Evolutionary conservation across 805 yeast species (phyloP).

Genomic region (Isabelozyma rhagii): DNA sequence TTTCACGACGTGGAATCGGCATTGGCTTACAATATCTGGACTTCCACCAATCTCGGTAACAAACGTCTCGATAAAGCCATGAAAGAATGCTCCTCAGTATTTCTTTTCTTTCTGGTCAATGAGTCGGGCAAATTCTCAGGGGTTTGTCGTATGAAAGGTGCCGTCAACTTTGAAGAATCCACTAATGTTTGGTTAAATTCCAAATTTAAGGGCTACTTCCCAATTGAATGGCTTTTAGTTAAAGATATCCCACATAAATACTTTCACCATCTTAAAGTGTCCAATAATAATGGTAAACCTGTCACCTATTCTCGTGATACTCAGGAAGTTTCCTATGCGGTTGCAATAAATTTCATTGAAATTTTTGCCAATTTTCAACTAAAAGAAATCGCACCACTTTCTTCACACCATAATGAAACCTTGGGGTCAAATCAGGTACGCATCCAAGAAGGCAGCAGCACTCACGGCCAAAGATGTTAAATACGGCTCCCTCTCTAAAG

Average conservation of each 20-base stretch:
- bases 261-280: slow-evolving; percentile 44
- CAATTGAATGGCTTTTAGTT: slow-evolving; percentile 50
- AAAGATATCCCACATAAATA: slow-evolving; percentile 49
- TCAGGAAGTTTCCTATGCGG: slow-evolving; percentile 50
- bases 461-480: slow-evolving; percentile 21
- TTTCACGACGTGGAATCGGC: slow-evolving; percentile 49
- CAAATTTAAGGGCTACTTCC: slow-evolving; percentile 52
- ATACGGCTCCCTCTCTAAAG: slow-evolving; percentile 40
- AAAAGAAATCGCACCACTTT: neutral
- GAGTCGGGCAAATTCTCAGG: slow-evolving; percentile 59
- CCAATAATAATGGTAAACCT: slow-evolving; percentile 46
- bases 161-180: slow-evolving; percentile 32
- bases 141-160: slow-evolving; percentile 49
- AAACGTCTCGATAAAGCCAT: slow-evolving; percentile 46
- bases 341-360: slow-evolving; percentile 47
- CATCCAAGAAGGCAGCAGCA: slow-evolving; percentile 7
- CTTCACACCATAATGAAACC: neutral
- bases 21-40: slow-evolving; percentile 50
- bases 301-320: slow-evolving; percentile 62
- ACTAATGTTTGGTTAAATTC: slow-evolving; percentile 46
- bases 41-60: slow-evolving; percentile 58
- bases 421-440: neutral
- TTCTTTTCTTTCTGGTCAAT: slow-evolving; percentile 56
- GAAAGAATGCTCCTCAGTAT: slow-evolving; percentile 31
- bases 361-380: slow-evolving; percentile 30